These are phyloP conservation scores for Stipa capillata DNA, from an alignment of 176 grass and related monocot species.

Conservation along the genomic window DNA sequence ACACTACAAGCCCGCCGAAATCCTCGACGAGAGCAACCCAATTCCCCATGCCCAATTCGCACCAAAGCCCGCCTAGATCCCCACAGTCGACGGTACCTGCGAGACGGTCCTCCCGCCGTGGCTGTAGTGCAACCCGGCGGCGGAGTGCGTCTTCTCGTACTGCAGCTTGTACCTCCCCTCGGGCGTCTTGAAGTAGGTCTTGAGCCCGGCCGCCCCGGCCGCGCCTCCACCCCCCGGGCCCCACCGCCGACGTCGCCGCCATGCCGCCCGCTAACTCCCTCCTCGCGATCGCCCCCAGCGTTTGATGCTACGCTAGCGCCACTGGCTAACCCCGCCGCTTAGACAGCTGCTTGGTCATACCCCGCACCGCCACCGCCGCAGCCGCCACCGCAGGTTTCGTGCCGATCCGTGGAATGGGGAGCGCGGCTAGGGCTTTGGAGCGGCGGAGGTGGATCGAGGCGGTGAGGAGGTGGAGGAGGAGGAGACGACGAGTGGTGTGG, in stretches of 20 bases:
- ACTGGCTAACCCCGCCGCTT: background rate
- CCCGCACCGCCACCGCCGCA: background rate
- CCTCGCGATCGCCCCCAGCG: conserved; percentile 5
- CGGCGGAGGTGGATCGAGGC: background rate
- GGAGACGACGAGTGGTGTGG: background rate
- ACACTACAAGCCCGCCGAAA: background rate
- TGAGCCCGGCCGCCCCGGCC: conserved; percentile 38
- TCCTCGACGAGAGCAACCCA: background rate
- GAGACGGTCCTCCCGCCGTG: conserved; percentile 78
- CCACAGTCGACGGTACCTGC: conserved; percentile 39
- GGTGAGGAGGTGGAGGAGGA: background rate
- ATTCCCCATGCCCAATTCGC: background rate
- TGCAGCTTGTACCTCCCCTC: conserved; percentile 92
- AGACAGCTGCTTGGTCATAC: background rate
- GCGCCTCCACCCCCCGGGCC: conserved; percentile 5
- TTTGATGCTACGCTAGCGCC: conserved; percentile 20
- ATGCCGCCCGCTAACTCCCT: conserved; percentile 25
- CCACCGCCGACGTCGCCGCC: conserved; percentile 30
- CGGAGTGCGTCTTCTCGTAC: conserved; percentile 88
- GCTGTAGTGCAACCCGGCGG: conserved; percentile 56
- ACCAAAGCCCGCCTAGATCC: conserved; percentile 13
- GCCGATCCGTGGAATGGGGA: background rate
- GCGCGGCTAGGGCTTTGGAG: background rate
- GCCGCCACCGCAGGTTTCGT: background rate
- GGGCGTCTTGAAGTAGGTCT: conserved; percentile 95